Base-by-base conservation (phyloP, 306 rosid genomes). In the Alnus glutinosa region DNA sequence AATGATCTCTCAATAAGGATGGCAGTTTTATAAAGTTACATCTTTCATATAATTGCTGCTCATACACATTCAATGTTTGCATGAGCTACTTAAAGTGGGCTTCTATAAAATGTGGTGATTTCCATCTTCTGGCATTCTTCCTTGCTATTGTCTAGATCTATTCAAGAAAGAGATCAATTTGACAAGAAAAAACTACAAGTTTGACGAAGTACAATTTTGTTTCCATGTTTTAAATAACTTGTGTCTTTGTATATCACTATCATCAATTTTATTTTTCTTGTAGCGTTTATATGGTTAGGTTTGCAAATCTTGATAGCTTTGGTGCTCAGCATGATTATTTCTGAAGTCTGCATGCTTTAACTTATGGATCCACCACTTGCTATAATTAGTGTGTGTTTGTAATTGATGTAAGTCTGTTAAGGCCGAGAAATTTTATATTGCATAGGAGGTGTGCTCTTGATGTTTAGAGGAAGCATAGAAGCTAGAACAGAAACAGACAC, bases 71-170 rank as follows among this genome's bases (percentile, higher is more conserved):
- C 75, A 47, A 67, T 55, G 15, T 66, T 32, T 55, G 47, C 39
- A 66, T 66, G 30, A n/a, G 66, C 76, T 78, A 8, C 66, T 39
- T 55, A 48, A 57, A 15, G 71, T 59, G 28, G 55, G 55, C 49
- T 61, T 16, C 16, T 70, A 14, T 69, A 76, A 42, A 42, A 36
- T 66, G n/a, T 46, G 4, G 77, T 54, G 15, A 13, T 52, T 63
- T 84, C 55, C 70, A 10, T 32, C 39, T 32, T 15, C 48, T 69
- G 52, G 69, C 32, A 51, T 46, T 73, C 61, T 13, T 37, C 28
- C 61, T 30, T 57, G 58, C 30, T 74, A 30, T 44, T 23, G 11
- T 57, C 18, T 9, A 36, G 59, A 52, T 49, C 19, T 49, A 16
- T 10, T 79, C 46, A 63, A 63, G 69, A 30, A 30, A 34, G 44